Percentiles rank a stretch among this genome's conserved stretches.
Conservation (phyloP, 106 monocot species). For the Agapanthus africanus region DNA sequence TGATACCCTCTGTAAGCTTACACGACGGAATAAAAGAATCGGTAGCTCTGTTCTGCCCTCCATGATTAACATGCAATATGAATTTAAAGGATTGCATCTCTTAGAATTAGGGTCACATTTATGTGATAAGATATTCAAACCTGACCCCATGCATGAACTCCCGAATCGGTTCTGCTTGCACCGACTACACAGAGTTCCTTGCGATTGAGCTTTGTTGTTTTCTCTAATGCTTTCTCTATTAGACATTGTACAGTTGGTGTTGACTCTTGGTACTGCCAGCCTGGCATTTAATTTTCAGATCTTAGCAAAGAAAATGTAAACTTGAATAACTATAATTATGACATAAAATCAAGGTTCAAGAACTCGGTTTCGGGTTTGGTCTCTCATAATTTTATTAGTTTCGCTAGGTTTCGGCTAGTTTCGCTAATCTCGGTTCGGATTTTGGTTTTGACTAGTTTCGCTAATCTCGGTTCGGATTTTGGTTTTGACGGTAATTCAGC, state of each 20-base stretch:
- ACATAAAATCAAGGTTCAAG: too few species aligned
- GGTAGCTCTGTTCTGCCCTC: too few species aligned
- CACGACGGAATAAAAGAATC: too few species aligned
- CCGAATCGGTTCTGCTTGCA: conserved; percentile 73
- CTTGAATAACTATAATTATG: background rate
- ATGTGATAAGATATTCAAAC: conserved; percentile 28
- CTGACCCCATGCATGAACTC: conserved; percentile 97
- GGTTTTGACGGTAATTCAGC: too few species aligned
- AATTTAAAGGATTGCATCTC: background rate
- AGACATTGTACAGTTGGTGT: conserved; percentile 67
- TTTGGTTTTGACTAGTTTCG: too few species aligned
- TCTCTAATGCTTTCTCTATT: conserved; percentile 54
- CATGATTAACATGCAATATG: background rate
- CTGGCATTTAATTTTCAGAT: conserved; percentile 26
- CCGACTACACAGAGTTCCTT: conserved; percentile 65
- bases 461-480: too few species aligned
- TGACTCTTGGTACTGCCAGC: conserved; percentile 85
- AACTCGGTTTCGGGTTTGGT: too few species aligned
- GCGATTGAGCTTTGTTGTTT: conserved; percentile 58
- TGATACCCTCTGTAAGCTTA: too few species aligned
- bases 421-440: too few species aligned
- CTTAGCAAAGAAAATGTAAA: background rate
- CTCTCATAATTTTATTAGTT: too few species aligned
- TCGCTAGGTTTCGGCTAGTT: too few species aligned
- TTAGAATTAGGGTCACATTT: background rate